Evolutionary conservation across 306 rosid genomes (phyloP).

Genomic region (Ceratonia siliqua): DNA sequence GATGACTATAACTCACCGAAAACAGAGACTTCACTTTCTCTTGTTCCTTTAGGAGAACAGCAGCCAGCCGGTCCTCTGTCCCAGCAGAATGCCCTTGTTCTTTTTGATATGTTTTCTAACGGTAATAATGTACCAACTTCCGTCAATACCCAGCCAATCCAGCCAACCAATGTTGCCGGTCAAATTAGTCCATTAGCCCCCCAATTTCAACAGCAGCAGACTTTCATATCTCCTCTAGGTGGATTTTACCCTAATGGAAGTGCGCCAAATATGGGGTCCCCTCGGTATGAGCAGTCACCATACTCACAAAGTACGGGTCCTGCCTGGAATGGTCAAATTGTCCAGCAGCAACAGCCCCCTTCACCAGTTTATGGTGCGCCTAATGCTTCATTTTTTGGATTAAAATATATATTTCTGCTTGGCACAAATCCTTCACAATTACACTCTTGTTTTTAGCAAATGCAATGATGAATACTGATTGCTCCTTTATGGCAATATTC

Average conservation of each 20-base stretch:
- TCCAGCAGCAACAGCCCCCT: slow-evolving; percentile 62
- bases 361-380: slow-evolving; percentile 69
- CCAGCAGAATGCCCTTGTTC: slow-evolving; percentile 85
- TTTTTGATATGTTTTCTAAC: slow-evolving; percentile 77
- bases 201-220: slow-evolving; percentile 59
- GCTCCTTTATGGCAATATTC: slow-evolving; percentile 24
- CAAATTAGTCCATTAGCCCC: slow-evolving; percentile 49
- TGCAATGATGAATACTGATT: slow-evolving; percentile 9
- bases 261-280: slow-evolving; percentile 56
- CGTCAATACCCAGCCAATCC: slow-evolving; percentile 46
- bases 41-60: slow-evolving; percentile 80
- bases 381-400: slow-evolving; percentile 32
- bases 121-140: slow-evolving; percentile 49
- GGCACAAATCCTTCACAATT: slow-evolving; percentile 31
- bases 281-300: slow-evolving; percentile 65
- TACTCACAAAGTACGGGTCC: slow-evolving; percentile 60
- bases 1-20: slow-evolving; percentile 83
- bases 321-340: slow-evolving; percentile 79
- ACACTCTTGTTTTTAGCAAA: slow-evolving; percentile 28
- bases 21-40: slow-evolving; percentile 83
- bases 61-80: slow-evolving; percentile 58
- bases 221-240: slow-evolving; percentile 65
- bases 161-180: slow-evolving; percentile 46
- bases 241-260: slow-evolving; percentile 63
- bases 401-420: slow-evolving; percentile 11